A percentile compares a stretch with the other conserved stretches of the same genome.
Conservation (phyloP, 75 land plant species). For the Larix kaempferi region DNA sequence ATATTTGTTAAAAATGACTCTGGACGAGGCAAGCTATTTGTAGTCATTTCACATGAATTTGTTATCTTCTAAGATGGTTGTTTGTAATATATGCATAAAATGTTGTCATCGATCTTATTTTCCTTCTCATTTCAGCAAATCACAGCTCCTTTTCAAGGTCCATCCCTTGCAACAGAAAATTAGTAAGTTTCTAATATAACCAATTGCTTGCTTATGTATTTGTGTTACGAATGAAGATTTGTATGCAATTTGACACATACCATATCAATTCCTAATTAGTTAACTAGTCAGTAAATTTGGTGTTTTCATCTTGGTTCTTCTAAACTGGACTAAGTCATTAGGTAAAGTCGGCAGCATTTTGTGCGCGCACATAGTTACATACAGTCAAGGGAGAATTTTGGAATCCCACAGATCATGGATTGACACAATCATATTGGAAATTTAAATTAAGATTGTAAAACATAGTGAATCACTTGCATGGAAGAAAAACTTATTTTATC, state of each 20-base stretch:
- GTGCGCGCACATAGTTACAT: background rate
- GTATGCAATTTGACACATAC: background rate
- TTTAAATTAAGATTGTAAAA: background rate
- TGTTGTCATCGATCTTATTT: background rate
- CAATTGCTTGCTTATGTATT: background rate
- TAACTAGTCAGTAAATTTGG: background rate
- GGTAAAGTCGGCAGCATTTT: background rate
- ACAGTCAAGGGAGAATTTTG: background rate
- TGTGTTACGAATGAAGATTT: background rate
- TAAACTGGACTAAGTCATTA: background rate
- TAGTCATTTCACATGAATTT: background rate
- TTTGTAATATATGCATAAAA: background rate
- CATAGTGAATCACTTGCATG: background rate
- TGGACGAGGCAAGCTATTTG: background rate
- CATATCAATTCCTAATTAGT: background rate
- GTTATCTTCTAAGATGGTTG: background rate
- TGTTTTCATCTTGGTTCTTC: background rate
- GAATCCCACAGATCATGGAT: background rate
- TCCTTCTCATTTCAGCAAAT: background rate
- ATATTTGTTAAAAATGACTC: background rate
- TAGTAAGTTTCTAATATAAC: background rate
- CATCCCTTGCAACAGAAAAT: background rate
- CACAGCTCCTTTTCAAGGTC: background rate
- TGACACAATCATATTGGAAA: background rate
- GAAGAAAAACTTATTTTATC: background rate